phyloP scores from a whole-genome alignment of 2,329 filamentous ascomycete genomes.

The Microsporum ferrugineum region DNA sequence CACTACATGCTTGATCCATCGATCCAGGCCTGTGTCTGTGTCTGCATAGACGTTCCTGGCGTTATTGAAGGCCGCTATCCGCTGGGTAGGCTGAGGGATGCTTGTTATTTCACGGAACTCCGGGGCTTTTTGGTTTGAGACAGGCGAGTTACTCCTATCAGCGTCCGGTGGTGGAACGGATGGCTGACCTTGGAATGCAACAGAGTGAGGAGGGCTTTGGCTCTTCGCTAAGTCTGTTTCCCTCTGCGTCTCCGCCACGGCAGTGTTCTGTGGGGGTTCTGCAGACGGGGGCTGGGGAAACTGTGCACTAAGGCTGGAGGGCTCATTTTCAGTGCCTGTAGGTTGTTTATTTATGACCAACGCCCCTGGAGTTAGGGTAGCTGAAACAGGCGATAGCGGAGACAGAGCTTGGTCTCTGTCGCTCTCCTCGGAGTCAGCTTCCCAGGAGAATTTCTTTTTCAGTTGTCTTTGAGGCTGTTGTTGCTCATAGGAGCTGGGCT shows the following conservation, averaged over 20 bases:
- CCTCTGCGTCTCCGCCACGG: neutral
- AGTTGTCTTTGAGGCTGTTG: neutral
- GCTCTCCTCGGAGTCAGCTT: constrained; percentile 18
- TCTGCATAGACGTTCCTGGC: constrained; percentile 58
- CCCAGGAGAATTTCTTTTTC: constrained; percentile 36
- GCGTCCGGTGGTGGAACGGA: neutral
- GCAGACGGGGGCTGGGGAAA: neutral
- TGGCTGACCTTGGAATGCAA: neutral
- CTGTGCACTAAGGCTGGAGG: neutral
- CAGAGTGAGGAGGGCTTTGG: neutral
- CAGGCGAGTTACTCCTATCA: neutral
- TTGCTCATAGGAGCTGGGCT: neutral
- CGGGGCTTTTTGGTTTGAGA: neutral
- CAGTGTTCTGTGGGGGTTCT: neutral
- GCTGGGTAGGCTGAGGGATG: constrained; percentile 52
- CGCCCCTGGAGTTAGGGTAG: neutral
- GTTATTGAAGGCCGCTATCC: constrained; percentile 62
- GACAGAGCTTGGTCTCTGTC: neutral
- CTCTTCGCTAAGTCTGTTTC: neutral
- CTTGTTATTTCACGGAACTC: constrained; percentile 68
- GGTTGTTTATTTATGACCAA: constrained; percentile 1
- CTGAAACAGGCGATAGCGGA: neutral
- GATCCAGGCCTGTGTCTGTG: constrained; percentile 62
- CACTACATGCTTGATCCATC: constrained; percentile 45
- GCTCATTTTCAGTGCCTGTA: neutral